Evolutionary conservation across 2,329 filamentous ascomycete species (phyloP).

Genomic region (Tympanopsis confertula): DNA sequence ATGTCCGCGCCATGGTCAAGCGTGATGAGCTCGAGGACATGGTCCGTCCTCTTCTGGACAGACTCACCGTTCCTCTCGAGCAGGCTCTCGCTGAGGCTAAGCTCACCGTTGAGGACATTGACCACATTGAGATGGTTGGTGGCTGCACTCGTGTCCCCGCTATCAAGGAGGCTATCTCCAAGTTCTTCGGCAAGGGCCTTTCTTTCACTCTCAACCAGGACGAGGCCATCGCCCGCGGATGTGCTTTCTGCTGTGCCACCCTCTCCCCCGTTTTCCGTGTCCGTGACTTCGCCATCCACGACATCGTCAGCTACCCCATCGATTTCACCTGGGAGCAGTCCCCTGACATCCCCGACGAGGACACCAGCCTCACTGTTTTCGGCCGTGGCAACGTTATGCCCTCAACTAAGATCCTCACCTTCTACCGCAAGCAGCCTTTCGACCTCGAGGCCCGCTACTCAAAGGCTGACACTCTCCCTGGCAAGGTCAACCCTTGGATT

Average conservation of each 20-base stretch:
- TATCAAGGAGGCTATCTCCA: constrained; percentile 78
- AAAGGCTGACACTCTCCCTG: constrained; percentile 74
- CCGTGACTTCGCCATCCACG: constrained; percentile 93
- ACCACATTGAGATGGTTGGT: constrained; percentile 84
- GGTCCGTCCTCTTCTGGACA: constrained; percentile 70
- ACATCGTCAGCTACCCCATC: constrained; percentile 95
- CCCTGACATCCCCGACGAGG: constrained; percentile 93
- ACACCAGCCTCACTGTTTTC: constrained; percentile 93
- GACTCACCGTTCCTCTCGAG: constrained; percentile 66
- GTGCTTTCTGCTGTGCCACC: constrained; percentile 94
- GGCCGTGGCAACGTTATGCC: constrained; percentile 94
- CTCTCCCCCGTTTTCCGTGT: constrained; percentile 96
- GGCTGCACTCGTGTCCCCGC: constrained; percentile 87
- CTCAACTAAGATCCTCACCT: constrained; percentile 97
- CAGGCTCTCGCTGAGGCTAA: constrained; percentile 90
- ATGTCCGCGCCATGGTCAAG: constrained; percentile 80
- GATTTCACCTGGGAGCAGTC: constrained; percentile 99
- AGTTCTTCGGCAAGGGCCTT: constrained; percentile 83
- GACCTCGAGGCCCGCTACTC: constrained; percentile 91
- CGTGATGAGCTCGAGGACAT: constrained; percentile 89
- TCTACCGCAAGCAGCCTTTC: constrained; percentile 96
- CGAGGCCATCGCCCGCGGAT: constrained; percentile 89
- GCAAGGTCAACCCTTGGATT: constrained; percentile 88
- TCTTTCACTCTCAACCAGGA: constrained; percentile 98
- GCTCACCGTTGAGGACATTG: constrained; percentile 82